Evolutionary conservation across 768 basidiomycete genomes (phyloP).

Genomic region (Leccinum barrowsii): DNA sequence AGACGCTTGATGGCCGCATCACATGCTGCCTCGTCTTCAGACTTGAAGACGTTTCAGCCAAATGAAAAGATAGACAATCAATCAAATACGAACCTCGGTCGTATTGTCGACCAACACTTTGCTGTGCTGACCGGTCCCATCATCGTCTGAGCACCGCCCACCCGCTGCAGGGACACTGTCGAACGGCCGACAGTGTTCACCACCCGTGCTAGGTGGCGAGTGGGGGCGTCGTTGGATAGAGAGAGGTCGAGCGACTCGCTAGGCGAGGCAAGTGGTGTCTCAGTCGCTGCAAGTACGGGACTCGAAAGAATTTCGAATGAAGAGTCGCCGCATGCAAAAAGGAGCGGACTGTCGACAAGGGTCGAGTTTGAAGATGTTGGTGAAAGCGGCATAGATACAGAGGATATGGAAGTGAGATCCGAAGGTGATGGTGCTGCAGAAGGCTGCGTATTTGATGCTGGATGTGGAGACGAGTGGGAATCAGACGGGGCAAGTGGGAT

Average conservation of each 20-base stretch:
- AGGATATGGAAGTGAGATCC: conserved; percentile 27
- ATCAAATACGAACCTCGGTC: conserved; percentile 34
- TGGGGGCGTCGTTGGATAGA: conserved; percentile 49
- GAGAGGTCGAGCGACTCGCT: conserved; percentile 31
- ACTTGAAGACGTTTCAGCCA: conserved; percentile 24
- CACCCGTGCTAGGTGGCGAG: conserved; percentile 99
- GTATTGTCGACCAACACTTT: conserved; percentile 15
- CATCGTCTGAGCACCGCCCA: conserved; percentile 46
- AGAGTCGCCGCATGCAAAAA: conserved; percentile 24
- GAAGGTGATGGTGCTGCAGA: conserved; percentile 19
- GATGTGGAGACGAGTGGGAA: conserved; percentile 18
- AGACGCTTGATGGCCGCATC: conserved; percentile 31
- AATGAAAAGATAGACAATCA: conserved; percentile 17
- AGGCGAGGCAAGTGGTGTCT: conserved; percentile 26
- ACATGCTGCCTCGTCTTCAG: conserved; percentile 54
- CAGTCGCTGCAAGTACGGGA: conserved; percentile 33
- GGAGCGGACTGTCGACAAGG: conserved; percentile 31
- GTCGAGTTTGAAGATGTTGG: conserved; percentile 43
- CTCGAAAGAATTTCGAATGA: conserved; percentile 35
- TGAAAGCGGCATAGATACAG: conserved; percentile 36
- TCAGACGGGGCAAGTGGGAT: conserved; percentile 13
- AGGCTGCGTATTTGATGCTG: conserved; percentile 22
- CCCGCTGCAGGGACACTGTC: conserved; percentile 92
- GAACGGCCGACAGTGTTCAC: conserved; percentile 61
- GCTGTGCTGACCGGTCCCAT: conserved; percentile 20